These are phyloP conservation scores for Penicillium sp. DNA, from an alignment of 2,329 filamentous ascomycete genomes.

Conservation along the genomic window DNA sequence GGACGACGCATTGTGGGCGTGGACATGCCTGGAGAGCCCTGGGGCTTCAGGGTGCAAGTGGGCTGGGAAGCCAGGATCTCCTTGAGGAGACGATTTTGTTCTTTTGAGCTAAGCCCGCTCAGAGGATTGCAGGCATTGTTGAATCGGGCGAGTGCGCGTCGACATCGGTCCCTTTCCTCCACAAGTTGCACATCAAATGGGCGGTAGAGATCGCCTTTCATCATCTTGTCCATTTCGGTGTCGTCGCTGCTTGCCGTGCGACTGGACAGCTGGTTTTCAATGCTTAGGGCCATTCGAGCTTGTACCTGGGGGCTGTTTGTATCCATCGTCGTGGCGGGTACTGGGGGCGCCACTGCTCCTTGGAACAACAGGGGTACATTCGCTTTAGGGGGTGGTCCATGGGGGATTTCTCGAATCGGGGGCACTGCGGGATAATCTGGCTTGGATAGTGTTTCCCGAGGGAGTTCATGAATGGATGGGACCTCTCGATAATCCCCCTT, in stretches of 20 bases:
- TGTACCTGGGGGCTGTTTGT: constrained; percentile 44
- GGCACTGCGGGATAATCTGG: constrained; percentile 43
- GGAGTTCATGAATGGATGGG: constrained; percentile 41
- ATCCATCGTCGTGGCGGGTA: constrained; percentile 38
- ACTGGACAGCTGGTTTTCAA: constrained; percentile 42
- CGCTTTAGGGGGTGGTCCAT: constrained; percentile 36
- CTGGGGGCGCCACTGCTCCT: constrained; percentile 37
- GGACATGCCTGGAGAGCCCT: constrained; percentile 20
- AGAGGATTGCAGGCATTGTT: constrained; percentile 79
- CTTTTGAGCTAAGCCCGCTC: constrained; percentile 62
- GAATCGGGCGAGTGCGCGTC: constrained; percentile 76
- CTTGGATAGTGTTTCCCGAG: constrained; percentile 38
- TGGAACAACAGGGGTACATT: constrained; percentile 38
- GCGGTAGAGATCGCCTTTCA: constrained; percentile 73
- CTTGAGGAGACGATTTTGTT: constrained; percentile 41
- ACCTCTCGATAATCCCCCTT: constrained; percentile 44
- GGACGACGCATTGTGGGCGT: background rate
- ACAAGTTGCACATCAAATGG: constrained; percentile 76
- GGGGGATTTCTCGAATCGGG: constrained; percentile 41
- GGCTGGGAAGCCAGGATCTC: constrained; percentile 39
- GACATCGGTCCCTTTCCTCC: constrained; percentile 81
- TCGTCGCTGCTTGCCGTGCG: constrained; percentile 45
- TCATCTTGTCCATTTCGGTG: constrained; percentile 88
- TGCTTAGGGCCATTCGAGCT: constrained; percentile 44
- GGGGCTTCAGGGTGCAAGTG: constrained; percentile 41